Percentiles rank a stretch among this genome's conserved stretches.
Evolutionary conservation across 768 basidiomycete species (phyloP).

Genomic region (Tylopilus sp.): DNA sequence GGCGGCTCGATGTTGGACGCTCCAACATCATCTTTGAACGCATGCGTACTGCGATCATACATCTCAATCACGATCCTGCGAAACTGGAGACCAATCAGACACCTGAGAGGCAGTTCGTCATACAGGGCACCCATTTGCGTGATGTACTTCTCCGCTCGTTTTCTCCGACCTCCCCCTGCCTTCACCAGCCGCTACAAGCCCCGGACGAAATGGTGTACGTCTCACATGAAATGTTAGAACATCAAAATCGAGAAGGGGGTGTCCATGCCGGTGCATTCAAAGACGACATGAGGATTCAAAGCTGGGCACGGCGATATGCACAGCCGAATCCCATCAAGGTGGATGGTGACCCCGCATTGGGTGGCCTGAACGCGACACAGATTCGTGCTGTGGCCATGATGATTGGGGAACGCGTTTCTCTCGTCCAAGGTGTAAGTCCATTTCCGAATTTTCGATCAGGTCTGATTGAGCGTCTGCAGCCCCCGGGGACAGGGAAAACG

Average conservation of each 20-base stretch:
- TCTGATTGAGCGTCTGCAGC: constrained; percentile 39
- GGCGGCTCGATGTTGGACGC: constrained; percentile 70
- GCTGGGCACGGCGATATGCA: constrained; percentile 76
- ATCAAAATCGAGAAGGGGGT: constrained; percentile 25
- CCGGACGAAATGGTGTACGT: constrained; percentile 39
- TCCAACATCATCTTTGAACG: constrained; percentile 64
- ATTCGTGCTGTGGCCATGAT: constrained; percentile 80
- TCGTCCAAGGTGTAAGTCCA: constrained; percentile 81
- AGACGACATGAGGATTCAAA: constrained; percentile 71
- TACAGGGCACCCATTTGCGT: constrained; percentile 70
- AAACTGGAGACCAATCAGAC: constrained; percentile 33
- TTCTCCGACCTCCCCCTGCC: constrained; percentile 25
- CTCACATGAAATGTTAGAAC: constrained; percentile 37
- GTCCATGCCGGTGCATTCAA: constrained; percentile 51
- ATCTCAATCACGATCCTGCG: constrained; percentile 53
- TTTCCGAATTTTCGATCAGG: neutral
- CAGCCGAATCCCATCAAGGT: constrained; percentile 54
- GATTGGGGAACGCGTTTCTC: constrained; percentile 72
- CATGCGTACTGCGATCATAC: constrained; percentile 63
- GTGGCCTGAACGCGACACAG: constrained; percentile 71
- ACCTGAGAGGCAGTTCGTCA: constrained; percentile 45
- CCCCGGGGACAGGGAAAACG: constrained; percentile 92
- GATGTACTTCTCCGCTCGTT: constrained; percentile 67
- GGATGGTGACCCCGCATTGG: constrained; percentile 74
- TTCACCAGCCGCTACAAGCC: constrained; percentile 34